Conservation (phyloP, 495 filamentous ascomycete species). For the Melanomma pulvis-pyrius region DNA sequence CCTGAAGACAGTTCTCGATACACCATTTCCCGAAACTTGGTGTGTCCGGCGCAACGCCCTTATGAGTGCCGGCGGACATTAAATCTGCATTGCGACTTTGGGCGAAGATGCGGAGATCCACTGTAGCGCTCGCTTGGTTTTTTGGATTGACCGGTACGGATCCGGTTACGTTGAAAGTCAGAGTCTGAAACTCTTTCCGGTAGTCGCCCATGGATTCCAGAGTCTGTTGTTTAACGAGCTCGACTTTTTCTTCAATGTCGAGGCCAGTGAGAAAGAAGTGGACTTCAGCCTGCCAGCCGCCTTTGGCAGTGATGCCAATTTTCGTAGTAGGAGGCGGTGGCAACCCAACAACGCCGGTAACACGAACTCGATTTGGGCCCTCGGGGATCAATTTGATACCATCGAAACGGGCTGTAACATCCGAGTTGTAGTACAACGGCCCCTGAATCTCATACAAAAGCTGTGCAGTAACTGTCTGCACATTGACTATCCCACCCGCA, state of each 20-base stretch:
- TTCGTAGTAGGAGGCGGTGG: constrained; percentile 56
- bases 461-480: constrained; percentile 56
- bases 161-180: constrained; percentile 39
- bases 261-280: constrained; percentile 47
- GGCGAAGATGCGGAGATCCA: constrained; percentile 41
- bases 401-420: constrained; percentile 54
- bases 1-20: constrained; percentile 35
- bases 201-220: constrained; percentile 32
- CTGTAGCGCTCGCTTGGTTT: constrained; percentile 41
- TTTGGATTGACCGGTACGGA: constrained; percentile 40
- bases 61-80: constrained; percentile 8
- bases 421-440: constrained; percentile 54
- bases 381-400: constrained; percentile 52
- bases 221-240: constrained; percentile 49
- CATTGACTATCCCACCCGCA: constrained; percentile 37
- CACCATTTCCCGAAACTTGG: constrained; percentile 42
- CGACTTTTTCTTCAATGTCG: constrained; percentile 50
- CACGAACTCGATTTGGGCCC: constrained; percentile 47
- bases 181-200: constrained; percentile 30
- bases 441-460: constrained; percentile 62
- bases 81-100: constrained; percentile 38
- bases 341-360: constrained; percentile 48
- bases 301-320: constrained; percentile 51
- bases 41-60: constrained; percentile 29
- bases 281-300: constrained; percentile 50